phyloP scores from a whole-genome alignment of 305 asterid species.

The Plantago coronopus region DNA sequence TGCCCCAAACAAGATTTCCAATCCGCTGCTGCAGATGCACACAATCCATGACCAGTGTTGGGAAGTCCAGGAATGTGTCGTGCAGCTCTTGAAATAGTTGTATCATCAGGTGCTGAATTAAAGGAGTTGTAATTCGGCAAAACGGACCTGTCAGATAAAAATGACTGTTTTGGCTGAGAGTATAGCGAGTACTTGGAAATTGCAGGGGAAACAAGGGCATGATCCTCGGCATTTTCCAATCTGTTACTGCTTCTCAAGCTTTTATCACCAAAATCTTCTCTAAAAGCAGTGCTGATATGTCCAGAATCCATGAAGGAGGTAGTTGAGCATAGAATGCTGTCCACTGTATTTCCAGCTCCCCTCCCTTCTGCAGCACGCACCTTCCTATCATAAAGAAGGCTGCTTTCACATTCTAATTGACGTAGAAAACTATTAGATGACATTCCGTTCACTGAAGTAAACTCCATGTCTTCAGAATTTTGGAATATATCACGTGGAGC shows the following conservation, averaged over 20 bases:
- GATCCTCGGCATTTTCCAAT: slow-evolving; percentile 28
- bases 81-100: slow-evolving; percentile 32
- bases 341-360: slow-evolving; percentile 28
- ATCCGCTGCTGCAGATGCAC: slow-evolving; percentile 24
- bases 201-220: slow-evolving; percentile 24
- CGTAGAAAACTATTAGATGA: slow-evolving; percentile 23
- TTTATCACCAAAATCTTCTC: slow-evolving; percentile 29
- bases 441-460: slow-evolving; percentile 22
- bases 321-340: slow-evolving; percentile 24
- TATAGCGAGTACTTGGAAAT: slow-evolving; percentile 27
- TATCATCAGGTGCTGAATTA: slow-evolving; percentile 35
- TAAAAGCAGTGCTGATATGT: slow-evolving; percentile 20
- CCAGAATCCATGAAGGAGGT: slow-evolving; percentile 23
- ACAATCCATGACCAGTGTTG: slow-evolving; percentile 26
- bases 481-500: slow-evolving; percentile 28
- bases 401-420: slow-evolving; percentile 24
- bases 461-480: slow-evolving; percentile 26
- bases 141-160: slow-evolving; percentile 26
- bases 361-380: slow-evolving; percentile 26
- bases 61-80: slow-evolving; percentile 37
- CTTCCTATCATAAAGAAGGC: slow-evolving; percentile 24
- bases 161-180: slow-evolving; percentile 28
- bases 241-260: slow-evolving; percentile 26
- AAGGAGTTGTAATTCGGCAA: no score
- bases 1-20: slow-evolving; percentile 26